These are phyloP conservation scores for Globisporangium echinulatum DNA, from an alignment of 352 stramenopile genomes.

Conservation along the genomic window DNA sequence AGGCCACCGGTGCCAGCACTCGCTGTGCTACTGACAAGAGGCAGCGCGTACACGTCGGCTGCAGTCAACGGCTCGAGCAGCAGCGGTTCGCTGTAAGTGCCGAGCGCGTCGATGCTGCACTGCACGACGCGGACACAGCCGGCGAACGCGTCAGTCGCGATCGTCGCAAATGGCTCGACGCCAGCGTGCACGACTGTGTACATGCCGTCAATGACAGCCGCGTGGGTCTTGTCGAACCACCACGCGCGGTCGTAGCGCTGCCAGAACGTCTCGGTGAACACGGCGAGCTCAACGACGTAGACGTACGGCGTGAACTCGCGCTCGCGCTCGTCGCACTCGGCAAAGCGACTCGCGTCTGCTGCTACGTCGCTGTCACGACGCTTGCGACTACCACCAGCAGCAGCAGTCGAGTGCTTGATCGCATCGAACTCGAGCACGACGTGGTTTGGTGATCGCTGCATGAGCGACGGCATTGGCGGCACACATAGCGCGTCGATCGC, in stretches of 20 bases:
- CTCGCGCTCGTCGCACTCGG: constrained; percentile 25
- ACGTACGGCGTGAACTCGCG: constrained; percentile 42
- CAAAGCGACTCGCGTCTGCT: constrained; percentile 9
- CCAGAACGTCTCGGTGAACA: constrained; percentile 69
- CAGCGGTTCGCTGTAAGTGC: constrained; percentile 42
- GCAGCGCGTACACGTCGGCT: background rate
- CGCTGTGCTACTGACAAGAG: background rate
- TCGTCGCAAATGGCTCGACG: constrained; percentile 25
- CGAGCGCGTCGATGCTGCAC: constrained; percentile 45
- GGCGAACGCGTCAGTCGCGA: constrained; percentile 46
- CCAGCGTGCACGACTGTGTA: constrained; percentile 52
- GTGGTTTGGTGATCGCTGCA: constrained; percentile 16
- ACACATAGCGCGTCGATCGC: constrained; percentile 12
- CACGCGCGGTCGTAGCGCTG: constrained; percentile 65
- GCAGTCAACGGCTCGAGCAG: constrained; percentile 33
- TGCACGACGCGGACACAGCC: constrained; percentile 49
- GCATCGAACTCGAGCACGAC: constrained; percentile 19
- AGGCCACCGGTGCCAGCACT: background rate
- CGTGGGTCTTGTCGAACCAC: constrained; percentile 81
- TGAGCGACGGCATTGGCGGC: constrained; percentile 11
- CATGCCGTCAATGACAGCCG: constrained; percentile 51
- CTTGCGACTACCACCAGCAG: background rate
- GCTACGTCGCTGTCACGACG: background rate
- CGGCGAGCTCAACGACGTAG: constrained; percentile 57
- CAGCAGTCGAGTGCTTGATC: background rate